Evolutionary conservation across 805 yeast species (phyloP).

Genomic region (Pichia ethanolica): DNA sequence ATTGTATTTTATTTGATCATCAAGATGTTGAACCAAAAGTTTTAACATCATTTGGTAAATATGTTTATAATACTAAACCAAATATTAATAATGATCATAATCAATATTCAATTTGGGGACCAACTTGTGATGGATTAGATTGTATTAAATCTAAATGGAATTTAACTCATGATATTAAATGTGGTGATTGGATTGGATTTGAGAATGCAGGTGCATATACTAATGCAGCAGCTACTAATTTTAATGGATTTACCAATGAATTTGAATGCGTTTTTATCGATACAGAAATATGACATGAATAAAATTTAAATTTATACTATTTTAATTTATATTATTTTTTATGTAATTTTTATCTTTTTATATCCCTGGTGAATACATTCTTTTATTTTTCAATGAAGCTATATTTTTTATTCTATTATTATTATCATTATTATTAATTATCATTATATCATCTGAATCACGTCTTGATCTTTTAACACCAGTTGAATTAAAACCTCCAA

Average conservation of each 20-base stretch:
- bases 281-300: slow-evolving; percentile 12
- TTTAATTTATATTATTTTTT: neutral
- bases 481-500: slow-evolving; percentile 15
- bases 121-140: slow-evolving; percentile 96
- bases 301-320: no score
- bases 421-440: neutral
- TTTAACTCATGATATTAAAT: slow-evolving; percentile 53
- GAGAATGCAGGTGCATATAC: slow-evolving; percentile 87
- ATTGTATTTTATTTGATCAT: slow-evolving; percentile 89
- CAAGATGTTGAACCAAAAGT: slow-evolving; percentile 69
- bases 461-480: slow-evolving; percentile 20
- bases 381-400: neutral
- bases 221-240: slow-evolving; percentile 81
- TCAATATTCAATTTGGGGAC: slow-evolving; percentile 86
- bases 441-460: slow-evolving; percentile 3
- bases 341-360: neutral
- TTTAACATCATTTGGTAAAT: slow-evolving; percentile 44
- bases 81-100: neutral
- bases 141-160: slow-evolving; percentile 51
- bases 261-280: slow-evolving; percentile 60
- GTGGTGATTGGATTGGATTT: slow-evolving; percentile 93
- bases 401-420: no score
- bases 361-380: neutral
- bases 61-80: slow-evolving; percentile 6
- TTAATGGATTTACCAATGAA: slow-evolving; percentile 75